These are phyloP conservation scores for Candida sp. DNA, from an alignment of 1,139 yeast species.

Conservation along the genomic window DNA sequence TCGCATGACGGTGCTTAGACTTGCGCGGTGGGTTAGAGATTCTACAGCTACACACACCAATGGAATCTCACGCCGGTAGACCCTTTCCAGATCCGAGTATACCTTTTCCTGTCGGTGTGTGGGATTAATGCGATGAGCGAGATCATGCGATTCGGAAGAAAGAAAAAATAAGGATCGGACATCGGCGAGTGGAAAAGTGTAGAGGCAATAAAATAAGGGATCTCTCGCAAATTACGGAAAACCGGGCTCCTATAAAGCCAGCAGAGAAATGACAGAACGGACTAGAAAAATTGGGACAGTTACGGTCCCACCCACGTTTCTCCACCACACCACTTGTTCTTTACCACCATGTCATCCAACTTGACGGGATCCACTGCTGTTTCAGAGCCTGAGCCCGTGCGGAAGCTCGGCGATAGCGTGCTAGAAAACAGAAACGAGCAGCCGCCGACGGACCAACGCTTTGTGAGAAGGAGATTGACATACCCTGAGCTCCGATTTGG, in stretches of 20 bases:
- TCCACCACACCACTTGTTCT: not conserved
- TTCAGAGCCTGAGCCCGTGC: not conserved
- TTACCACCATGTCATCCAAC: slow-evolving; percentile 1
- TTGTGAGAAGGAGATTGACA: not conserved
- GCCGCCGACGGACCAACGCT: not conserved
- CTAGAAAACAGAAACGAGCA: slow-evolving; percentile 13
- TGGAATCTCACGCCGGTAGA: too few relatives aligned
- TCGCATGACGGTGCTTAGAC: too few relatives aligned
- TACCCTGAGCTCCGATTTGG: slow-evolving; percentile 8
- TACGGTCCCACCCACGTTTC: not conserved
- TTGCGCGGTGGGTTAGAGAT: too few relatives aligned
- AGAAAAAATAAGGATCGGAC: too few relatives aligned
- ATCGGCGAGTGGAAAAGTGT: too few relatives aligned
- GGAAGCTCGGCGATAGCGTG: slow-evolving; percentile 16
- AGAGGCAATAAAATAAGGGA: not conserved
- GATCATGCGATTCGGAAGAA: not conserved
- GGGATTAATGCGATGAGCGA: not conserved
- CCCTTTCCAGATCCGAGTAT: too few relatives aligned
- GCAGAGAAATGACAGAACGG: not conserved
- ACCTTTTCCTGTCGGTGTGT: too few relatives aligned
- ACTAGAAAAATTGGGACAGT: not conserved
- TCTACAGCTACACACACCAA: too few relatives aligned
- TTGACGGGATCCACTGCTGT: slow-evolving; percentile 1
- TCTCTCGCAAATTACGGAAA: not conserved
- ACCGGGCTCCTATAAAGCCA: not conserved